Conservation (phyloP, 2,329 filamentous ascomycete genomes). For the Didymellaceae sp. region DNA sequence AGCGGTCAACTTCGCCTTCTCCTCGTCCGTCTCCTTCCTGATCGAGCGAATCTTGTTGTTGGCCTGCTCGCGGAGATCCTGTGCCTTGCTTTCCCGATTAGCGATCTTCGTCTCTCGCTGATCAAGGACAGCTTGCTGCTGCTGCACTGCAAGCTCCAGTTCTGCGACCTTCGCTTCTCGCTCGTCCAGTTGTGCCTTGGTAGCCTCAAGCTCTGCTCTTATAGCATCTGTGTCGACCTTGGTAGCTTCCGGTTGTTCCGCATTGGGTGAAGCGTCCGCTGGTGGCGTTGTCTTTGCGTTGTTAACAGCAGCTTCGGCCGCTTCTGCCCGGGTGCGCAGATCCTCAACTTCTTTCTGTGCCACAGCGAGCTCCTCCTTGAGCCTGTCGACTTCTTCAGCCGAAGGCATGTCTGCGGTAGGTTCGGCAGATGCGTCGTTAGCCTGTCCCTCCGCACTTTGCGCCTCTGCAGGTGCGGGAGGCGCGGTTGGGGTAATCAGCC, state of each 20-base stretch:
- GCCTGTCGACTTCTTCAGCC: constrained; percentile 22
- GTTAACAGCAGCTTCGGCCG: constrained; percentile 22
- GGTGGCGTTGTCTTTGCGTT: constrained; percentile 14
- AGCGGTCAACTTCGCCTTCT: constrained; percentile 52
- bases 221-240: no score
- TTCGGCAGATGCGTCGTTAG: background rate
- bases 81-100: constrained; percentile 33
- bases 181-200: constrained; percentile 43
- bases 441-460: constrained; percentile 2
- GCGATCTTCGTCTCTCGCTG: constrained; percentile 25
- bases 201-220: constrained; percentile 47
- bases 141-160: constrained; percentile 56
- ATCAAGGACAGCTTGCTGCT: constrained; percentile 17
- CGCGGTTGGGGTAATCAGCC: constrained; percentile 23
- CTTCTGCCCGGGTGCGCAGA: constrained; percentile 49
- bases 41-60: constrained; percentile 69
- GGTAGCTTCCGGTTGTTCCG: constrained; percentile 50
- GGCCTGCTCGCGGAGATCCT: constrained; percentile 58
- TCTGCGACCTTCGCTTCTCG: constrained; percentile 34
- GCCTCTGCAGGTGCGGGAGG: constrained; percentile 18
- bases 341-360: constrained; percentile 56
- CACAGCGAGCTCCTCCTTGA: constrained; percentile 50
- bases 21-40: constrained; percentile 34
- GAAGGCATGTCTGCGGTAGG: constrained; percentile 4
- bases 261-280: constrained; percentile 56